Conservation (phyloP, 2,329 filamentous ascomycete species). For the Pseudocercospora eumusae region DNA sequence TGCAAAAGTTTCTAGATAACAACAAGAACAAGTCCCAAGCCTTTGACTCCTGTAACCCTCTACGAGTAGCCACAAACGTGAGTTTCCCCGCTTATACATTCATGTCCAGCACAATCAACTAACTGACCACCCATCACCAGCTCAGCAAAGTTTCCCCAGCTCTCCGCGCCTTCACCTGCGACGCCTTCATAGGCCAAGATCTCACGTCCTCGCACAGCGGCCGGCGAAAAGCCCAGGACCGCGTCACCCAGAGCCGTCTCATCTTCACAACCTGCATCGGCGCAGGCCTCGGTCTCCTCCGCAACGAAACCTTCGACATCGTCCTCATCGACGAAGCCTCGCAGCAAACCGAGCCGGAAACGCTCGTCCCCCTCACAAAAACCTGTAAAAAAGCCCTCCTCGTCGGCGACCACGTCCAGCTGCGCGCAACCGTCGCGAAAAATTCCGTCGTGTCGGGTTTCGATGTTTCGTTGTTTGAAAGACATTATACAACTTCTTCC, state of each 20-base stretch:
- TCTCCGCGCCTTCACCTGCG: slow-evolving; percentile 8
- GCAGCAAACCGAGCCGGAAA: slow-evolving; percentile 14
- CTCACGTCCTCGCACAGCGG: not conserved
- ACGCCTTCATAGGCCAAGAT: slow-evolving; percentile 9
- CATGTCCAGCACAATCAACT: too few species aligned
- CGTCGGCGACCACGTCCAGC: slow-evolving; percentile 15
- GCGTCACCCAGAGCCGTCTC: slow-evolving; percentile 10
- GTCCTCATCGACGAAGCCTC: slow-evolving; percentile 14
- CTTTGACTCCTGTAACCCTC: not conserved
- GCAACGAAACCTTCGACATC: slow-evolving; percentile 9
- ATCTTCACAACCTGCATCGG: slow-evolving; percentile 15
- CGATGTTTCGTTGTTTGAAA: slow-evolving; percentile 13
- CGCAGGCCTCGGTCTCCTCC: slow-evolving; percentile 7
- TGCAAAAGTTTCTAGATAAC: slow-evolving; percentile 9
- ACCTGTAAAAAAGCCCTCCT: slow-evolving; percentile 10
- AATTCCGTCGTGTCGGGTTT: slow-evolving; percentile 10
- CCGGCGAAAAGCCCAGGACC: slow-evolving; percentile 6
- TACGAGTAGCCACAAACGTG: slow-evolving; percentile 7
- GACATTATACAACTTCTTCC: not conserved
- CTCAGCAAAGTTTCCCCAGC: slow-evolving; percentile 8
- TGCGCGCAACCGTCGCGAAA: slow-evolving; percentile 11
- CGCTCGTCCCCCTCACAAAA: slow-evolving; percentile 8
- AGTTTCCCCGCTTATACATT: too few species aligned
- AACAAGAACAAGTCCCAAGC: not conserved
- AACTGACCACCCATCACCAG: not conserved